Evolutionary conservation across 352 stramenopile genomes (phyloP).

Genomic region (Bremia lactucae): DNA sequence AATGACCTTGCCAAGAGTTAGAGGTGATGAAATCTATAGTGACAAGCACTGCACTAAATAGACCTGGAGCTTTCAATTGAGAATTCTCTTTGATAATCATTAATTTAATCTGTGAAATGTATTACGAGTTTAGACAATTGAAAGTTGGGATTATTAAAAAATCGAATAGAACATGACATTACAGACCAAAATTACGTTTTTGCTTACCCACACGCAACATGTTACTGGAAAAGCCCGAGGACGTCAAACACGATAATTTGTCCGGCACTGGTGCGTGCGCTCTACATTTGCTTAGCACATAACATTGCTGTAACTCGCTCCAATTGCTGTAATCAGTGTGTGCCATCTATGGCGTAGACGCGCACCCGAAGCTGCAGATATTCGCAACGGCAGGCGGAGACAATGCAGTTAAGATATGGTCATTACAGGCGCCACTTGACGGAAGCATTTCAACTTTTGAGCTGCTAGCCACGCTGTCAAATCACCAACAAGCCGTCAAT

Average conservation of each 20-base stretch:
- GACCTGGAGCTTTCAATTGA: too few relatives aligned
- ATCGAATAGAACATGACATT: too few relatives aligned
- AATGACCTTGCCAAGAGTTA: too few relatives aligned
- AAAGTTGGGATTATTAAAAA: too few relatives aligned
- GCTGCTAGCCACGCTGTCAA: conserved; percentile 66
- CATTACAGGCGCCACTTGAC: conserved; percentile 23
- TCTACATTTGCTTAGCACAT: background rate
- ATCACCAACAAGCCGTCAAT: conserved; percentile 81
- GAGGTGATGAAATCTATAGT: too few relatives aligned
- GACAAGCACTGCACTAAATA: too few relatives aligned
- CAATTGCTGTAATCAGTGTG: conserved; percentile 33
- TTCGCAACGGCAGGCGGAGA: conserved; percentile 77
- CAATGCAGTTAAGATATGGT: conserved; percentile 81
- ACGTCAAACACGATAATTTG: conserved; percentile 65
- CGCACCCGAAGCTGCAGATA: conserved; percentile 56
- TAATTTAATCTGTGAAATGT: too few relatives aligned
- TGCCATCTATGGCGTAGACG: conserved; percentile 80
- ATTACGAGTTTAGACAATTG: too few relatives aligned
- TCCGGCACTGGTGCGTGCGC: conserved; percentile 40
- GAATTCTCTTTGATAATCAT: too few relatives aligned
- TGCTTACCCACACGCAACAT: too few relatives aligned
- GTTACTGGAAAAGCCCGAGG: conserved; percentile 73
- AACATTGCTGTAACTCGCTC: background rate
- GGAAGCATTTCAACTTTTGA: conserved; percentile 59
- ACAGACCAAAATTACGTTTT: too few relatives aligned